Conservation (phyloP, 495 filamentous ascomycete genomes). For the Penicillium argentinense region DNA sequence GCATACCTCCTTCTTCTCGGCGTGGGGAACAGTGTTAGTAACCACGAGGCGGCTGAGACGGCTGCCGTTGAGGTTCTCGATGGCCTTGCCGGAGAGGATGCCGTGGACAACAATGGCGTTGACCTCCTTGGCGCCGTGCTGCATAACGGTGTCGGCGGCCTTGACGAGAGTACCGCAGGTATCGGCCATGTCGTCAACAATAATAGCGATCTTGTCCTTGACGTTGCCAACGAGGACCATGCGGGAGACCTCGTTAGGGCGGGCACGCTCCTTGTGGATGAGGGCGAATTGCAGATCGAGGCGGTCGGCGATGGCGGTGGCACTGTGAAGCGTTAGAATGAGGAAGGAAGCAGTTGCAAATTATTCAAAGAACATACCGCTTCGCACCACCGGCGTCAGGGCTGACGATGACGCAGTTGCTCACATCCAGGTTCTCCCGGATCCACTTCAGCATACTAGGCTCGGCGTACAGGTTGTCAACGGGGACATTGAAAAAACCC, state of each 20-base stretch:
- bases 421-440: conserved; percentile 75
- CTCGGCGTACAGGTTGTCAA: conserved; percentile 96
- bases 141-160: conserved; percentile 86
- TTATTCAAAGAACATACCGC: conserved; percentile 54
- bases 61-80: conserved; percentile 85
- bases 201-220: conserved; percentile 63
- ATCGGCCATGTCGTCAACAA: conserved; percentile 84
- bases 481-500: conserved; percentile 97
- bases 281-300: conserved; percentile 95
- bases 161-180: conserved; percentile 94
- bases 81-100: conserved; percentile 88
- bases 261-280: conserved; percentile 96
- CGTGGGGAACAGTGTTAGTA: conserved; percentile 95
- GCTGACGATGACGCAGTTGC: conserved; percentile 90
- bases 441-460: conserved; percentile 91
- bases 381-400: conserved; percentile 97
- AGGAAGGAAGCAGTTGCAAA: not conserved
- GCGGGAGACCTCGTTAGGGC: conserved; percentile 91
- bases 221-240: conserved; percentile 83
- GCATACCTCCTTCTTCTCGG: conserved; percentile 70
- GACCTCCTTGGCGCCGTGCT: conserved; percentile 83
- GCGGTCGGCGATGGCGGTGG: conserved; percentile 93
- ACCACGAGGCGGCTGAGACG: conserved; percentile 76
- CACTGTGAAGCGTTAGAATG: conserved; percentile 42
- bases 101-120: conserved; percentile 96